These are phyloP conservation scores for Mycena sanguinolenta DNA, from an alignment of 768 basidiomycete species.

Conservation along the genomic window DNA sequence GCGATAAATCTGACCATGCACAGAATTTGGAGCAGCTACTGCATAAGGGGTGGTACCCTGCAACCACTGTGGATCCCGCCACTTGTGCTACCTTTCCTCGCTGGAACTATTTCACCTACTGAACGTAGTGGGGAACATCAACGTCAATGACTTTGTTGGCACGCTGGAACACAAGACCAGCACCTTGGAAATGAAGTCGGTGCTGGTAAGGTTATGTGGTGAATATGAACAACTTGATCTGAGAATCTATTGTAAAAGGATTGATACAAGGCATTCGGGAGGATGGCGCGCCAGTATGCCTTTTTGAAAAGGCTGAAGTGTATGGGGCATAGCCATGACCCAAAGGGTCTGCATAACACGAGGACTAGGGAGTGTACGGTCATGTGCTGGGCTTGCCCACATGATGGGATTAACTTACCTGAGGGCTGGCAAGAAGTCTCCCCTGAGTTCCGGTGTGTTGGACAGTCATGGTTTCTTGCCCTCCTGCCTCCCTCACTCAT, in stretches of 20 bases:
- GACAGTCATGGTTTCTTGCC: no score
- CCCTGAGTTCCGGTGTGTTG: no score
- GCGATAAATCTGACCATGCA: not conserved
- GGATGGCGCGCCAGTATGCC: not conserved
- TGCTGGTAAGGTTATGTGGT: no score
- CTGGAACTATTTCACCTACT: conserved; percentile 28
- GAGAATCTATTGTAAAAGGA: conserved; percentile 5
- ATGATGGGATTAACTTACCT: not conserved
- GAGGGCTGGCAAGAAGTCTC: no score
- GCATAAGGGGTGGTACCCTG: conserved; percentile 12
- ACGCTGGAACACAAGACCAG: conserved; percentile 10
- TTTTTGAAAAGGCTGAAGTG: conserved; percentile 5
- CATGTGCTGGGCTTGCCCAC: conserved; percentile 42
- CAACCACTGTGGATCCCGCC: conserved; percentile 6
- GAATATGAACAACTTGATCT: no score
- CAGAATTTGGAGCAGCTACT: not conserved
- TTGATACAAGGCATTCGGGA: conserved; percentile 21
- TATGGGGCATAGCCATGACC: conserved; percentile 11
- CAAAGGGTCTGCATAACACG: conserved; percentile 12
- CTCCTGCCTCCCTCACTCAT: no score
- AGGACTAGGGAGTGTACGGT: conserved; percentile 26
- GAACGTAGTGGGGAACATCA: conserved; percentile 27
- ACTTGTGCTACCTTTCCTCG: conserved; percentile 22
- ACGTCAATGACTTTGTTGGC: conserved; percentile 24
- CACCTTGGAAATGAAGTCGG: not conserved